Conservation (phyloP, 306 rosid genomes). For the Neltuma alba region DNA sequence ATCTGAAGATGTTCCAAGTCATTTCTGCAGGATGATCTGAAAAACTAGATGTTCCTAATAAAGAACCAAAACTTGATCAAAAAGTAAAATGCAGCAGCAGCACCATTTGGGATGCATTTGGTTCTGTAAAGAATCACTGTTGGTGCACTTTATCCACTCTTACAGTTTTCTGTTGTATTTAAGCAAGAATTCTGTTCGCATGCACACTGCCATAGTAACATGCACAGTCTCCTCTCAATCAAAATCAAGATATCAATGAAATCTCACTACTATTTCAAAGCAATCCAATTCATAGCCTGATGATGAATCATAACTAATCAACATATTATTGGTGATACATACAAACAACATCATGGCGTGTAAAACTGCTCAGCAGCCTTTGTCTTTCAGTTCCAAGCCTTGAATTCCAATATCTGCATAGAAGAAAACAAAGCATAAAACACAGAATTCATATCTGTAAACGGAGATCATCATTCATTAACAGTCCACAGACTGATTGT, state of each 20-base stretch:
- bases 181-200: background rate
- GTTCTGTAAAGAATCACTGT: background rate
- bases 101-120: conserved; percentile 5
- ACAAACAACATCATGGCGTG: conserved; percentile 77
- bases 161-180: conserved; percentile 3
- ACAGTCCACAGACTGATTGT: background rate
- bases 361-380: conserved; percentile 75
- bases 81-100: background rate
- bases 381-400: conserved; percentile 95
- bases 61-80: conserved; percentile 6
- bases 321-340: conserved; percentile 41
- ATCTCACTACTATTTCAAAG: background rate
- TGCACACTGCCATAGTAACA: background rate
- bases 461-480: conserved; percentile 21
- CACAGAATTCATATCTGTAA: conserved; percentile 16
- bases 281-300: background rate
- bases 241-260: conserved; percentile 27
- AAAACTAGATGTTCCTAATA: background rate
- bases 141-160: conserved; percentile 1
- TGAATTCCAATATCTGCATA: conserved; percentile 90
- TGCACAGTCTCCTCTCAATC: conserved; percentile 12
- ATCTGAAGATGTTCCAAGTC: conserved; percentile 5
- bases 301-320: background rate
- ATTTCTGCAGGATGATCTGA: conserved; percentile 18
- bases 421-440: conserved; percentile 27